Conservation (phyloP, 345 rosid species). For the Eucalyptus melliodora region DNA sequence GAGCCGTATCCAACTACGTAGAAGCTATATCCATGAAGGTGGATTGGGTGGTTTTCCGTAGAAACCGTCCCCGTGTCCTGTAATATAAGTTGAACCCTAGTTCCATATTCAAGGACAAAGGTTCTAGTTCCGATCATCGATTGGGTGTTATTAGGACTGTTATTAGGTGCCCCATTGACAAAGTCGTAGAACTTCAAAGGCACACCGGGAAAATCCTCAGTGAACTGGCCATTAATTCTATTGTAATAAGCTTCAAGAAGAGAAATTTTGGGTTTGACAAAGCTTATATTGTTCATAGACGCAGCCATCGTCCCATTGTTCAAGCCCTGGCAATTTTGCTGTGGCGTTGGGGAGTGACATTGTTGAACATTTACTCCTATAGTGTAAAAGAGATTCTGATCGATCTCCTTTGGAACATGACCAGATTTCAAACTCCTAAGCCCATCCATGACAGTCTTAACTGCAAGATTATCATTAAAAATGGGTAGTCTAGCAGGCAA, state of each 20-base stretch:
- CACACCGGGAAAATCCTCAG: constrained; percentile 51
- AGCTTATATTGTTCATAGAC: constrained; percentile 80
- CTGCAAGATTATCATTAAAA: constrained; percentile 58
- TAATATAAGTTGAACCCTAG: constrained; percentile 56
- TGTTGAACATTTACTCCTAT: constrained; percentile 59
- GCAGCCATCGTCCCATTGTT: constrained; percentile 55
- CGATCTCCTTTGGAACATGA: constrained; percentile 45
- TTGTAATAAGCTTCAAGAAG: constrained; percentile 67
- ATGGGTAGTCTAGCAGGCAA: constrained; percentile 59
- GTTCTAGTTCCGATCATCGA: constrained; percentile 56
- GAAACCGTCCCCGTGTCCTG: constrained; percentile 67
- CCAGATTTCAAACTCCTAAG: constrained; percentile 39
- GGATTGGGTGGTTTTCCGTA: constrained; percentile 86
- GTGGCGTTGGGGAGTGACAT: constrained; percentile 43
- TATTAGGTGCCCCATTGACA: constrained; percentile 77
- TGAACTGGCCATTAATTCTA: constrained; percentile 46
- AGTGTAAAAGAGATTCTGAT: constrained; percentile 45
- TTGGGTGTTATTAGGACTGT: constrained; percentile 49
- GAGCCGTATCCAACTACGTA: constrained; percentile 64
- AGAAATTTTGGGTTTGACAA: constrained; percentile 47
- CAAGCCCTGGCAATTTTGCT: constrained; percentile 36
- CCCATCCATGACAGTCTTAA: constrained; percentile 73
- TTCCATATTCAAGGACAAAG: constrained; percentile 54
- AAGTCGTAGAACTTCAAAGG: constrained; percentile 65
- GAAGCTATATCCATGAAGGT: constrained; percentile 84